phyloP scores from a whole-genome alignment of 768 basidiomycete species.

The Suillus brevipes region DNA sequence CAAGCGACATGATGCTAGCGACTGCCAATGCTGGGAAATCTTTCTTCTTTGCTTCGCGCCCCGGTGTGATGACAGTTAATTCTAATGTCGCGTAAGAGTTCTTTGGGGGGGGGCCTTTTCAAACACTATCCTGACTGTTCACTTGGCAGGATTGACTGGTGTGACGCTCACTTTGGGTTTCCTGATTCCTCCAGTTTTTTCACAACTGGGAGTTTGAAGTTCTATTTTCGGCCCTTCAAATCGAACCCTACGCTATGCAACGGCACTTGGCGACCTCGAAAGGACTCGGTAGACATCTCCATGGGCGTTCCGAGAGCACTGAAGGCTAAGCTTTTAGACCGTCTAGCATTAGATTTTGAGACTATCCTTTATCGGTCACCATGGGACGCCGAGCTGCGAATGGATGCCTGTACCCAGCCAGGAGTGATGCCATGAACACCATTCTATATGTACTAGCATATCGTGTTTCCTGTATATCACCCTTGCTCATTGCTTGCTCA shows the following conservation, averaged over 20 bases:
- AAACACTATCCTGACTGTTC: not conserved
- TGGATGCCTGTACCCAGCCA: not conserved
- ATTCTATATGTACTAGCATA: not conserved
- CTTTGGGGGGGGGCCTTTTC: too few species aligned
- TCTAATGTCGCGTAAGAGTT: slow-evolving; percentile 24
- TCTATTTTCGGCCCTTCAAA: slow-evolving; percentile 25
- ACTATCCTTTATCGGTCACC: slow-evolving; percentile 8
- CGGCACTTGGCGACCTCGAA: slow-evolving; percentile 16
- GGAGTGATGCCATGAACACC: not conserved
- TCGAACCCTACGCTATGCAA: slow-evolving; percentile 24
- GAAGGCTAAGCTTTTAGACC: slow-evolving; percentile 21
- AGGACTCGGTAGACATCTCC: slow-evolving; percentile 22
- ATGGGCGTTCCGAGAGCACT: slow-evolving; percentile 22
- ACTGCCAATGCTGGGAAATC: slow-evolving; percentile 19
- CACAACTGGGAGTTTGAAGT: slow-evolving; percentile 17
- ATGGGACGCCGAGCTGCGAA: not conserved
- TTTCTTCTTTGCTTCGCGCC: slow-evolving; percentile 15
- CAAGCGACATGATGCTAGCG: slow-evolving; percentile 20
- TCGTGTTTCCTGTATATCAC: not conserved
- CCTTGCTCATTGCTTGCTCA: not conserved
- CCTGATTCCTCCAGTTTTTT: slow-evolving; percentile 19
- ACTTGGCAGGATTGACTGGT: slow-evolving; percentile 23
- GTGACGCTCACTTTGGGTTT: slow-evolving; percentile 22
- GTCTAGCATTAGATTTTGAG: slow-evolving; percentile 15
- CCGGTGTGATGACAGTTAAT: slow-evolving; percentile 19